Evolutionary conservation across 2,329 filamentous ascomycete species (phyloP).

Genomic region (Tolypocladium guangdongense): DNA sequence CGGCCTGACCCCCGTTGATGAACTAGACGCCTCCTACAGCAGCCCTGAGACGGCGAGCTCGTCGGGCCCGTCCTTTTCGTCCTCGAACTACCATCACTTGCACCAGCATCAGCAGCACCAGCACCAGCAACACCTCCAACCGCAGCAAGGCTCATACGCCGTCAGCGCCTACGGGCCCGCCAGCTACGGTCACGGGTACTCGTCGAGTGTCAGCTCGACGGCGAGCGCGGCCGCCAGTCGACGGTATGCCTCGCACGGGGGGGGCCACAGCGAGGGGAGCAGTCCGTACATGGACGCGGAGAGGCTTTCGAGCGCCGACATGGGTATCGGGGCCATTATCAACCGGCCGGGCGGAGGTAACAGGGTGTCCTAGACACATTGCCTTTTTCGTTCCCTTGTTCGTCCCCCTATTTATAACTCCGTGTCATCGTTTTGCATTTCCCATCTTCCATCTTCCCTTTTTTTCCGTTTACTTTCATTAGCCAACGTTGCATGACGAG

Average conservation of each 20-base stretch:
- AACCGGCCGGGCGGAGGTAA: constrained; percentile 32
- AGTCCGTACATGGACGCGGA: constrained; percentile 38
- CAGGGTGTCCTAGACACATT: constrained; percentile 4
- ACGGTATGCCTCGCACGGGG: constrained; percentile 17
- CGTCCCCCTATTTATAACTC: background rate
- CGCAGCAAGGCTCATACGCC: constrained; percentile 12
- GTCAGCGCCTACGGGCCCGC: constrained; percentile 9
- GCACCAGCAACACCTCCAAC: constrained; percentile 11
- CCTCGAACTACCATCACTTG: constrained; percentile 15
- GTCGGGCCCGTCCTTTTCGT: constrained; percentile 6
- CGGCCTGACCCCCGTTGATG: constrained; percentile 47
- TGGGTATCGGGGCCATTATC: constrained; percentile 50
- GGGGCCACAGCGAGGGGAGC: constrained; percentile 21
- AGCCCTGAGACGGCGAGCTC: constrained; percentile 40
- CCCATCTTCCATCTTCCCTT: background rate
- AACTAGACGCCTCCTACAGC: constrained; percentile 46
- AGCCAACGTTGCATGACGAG: background rate
- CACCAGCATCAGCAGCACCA: constrained; percentile 16
- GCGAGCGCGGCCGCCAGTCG: constrained; percentile 20
- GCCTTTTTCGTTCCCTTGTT: background rate
- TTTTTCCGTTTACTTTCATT: background rate
- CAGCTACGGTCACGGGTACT: constrained; percentile 32
- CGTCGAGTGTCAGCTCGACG: constrained; percentile 42
- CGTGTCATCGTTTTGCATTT: no score
- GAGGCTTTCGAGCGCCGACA: constrained; percentile 44